A percentile compares a stretch with the other conserved stretches of the same genome.
Conservation (phyloP, 2,329 filamentous ascomycete genomes). For the Ambrosiella beaveri region DNA sequence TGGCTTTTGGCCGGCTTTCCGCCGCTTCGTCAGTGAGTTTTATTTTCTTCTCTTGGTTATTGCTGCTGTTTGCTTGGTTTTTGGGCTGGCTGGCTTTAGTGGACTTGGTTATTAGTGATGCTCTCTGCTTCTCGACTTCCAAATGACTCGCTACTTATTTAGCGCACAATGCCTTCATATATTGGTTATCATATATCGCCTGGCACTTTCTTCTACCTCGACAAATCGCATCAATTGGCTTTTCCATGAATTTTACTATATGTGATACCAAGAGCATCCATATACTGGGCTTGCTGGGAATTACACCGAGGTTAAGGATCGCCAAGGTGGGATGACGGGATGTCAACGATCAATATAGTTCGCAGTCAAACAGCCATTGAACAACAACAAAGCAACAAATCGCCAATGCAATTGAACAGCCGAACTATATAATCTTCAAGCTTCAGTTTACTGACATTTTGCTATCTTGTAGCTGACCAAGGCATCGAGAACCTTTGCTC, state of each 20-base stretch:
- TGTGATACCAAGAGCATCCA: background rate
- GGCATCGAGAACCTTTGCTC: slow-evolving; percentile 38
- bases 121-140: background rate
- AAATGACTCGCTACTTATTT: background rate
- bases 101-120: background rate
- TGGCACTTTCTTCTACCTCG: background rate
- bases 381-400: background rate
- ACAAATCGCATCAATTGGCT: background rate
- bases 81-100: background rate
- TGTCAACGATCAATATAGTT: background rate
- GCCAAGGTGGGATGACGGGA: slow-evolving; percentile 7
- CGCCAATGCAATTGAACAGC: background rate
- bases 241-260: background rate
- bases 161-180: background rate
- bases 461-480: slow-evolving; percentile 2
- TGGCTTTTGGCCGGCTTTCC: slow-evolving; percentile 45
- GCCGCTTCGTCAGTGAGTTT: slow-evolving; percentile 37
- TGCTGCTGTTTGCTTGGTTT: background rate
- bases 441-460: background rate
- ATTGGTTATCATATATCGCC: background rate
- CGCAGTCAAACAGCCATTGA: slow-evolving; percentile 1
- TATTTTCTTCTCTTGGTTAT: background rate
- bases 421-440: background rate
- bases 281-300: background rate
- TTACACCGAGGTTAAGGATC: background rate